Evolutionary conservation across 352 stramenopile species (phyloP).

Genomic region (Pythium grandisporangium): DNA sequence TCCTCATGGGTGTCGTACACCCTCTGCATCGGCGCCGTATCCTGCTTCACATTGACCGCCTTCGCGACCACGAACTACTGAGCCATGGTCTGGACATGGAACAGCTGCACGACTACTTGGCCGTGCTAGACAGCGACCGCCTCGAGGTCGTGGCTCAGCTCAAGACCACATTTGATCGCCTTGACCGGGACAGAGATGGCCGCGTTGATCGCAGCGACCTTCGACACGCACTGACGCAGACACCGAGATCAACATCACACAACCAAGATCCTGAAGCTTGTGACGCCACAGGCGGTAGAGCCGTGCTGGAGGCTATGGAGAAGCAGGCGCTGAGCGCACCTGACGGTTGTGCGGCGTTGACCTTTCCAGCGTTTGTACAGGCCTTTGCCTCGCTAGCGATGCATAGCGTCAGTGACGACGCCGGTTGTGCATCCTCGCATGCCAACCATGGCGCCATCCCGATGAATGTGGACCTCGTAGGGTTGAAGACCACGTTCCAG

Average conservation of each 20-base stretch:
- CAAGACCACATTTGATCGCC: conserved; percentile 57
- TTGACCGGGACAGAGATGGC: conserved; percentile 51
- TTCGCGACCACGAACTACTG: conserved; percentile 51
- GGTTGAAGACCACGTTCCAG: conserved; percentile 34
- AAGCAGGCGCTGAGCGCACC: conserved; percentile 21
- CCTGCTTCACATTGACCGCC: conserved; percentile 42
- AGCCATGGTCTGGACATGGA: conserved; percentile 52
- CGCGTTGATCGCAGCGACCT: conserved; percentile 44
- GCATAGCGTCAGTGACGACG: conserved; percentile 21
- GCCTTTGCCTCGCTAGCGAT: conserved; percentile 47
- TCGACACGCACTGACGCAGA: conserved; percentile 25
- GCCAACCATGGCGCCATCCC: too few species aligned
- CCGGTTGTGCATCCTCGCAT: too few species aligned
- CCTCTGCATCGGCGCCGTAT: conserved; percentile 48
- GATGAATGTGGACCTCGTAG: conserved; percentile 20
- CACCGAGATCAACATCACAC: too few species aligned
- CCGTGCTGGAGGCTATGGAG: too few species aligned
- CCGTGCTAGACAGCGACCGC: conserved; percentile 55
- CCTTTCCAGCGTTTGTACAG: conserved; percentile 42
- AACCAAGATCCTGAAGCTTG: too few species aligned
- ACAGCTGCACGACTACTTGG: conserved; percentile 67
- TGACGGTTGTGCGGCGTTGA: conserved; percentile 11
- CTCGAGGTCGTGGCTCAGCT: conserved; percentile 53
- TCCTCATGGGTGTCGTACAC: conserved; percentile 48
- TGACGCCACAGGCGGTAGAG: too few species aligned